phyloP scores from a whole-genome alignment of 257 asterid species.

The Paulownia fortunei region DNA sequence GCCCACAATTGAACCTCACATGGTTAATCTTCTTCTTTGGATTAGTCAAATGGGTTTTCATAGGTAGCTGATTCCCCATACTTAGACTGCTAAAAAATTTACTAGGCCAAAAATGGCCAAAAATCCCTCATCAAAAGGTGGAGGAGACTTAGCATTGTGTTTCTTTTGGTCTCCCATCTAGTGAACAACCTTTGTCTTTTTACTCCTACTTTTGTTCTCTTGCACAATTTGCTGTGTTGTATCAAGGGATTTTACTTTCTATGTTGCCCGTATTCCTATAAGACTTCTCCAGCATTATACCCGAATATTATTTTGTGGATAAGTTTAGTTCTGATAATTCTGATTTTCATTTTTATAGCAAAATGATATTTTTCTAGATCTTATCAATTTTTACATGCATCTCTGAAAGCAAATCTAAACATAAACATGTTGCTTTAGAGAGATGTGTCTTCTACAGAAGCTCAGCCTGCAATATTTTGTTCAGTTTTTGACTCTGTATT shows the following conservation, averaged over 20 bases:
- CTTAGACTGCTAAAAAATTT: not conserved
- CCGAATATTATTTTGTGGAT: not conserved
- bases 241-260: slow-evolving; percentile 24
- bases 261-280: not conserved
- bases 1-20: slow-evolving; percentile 27
- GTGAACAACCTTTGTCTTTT: slow-evolving; percentile 39
- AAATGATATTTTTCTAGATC: not conserved
- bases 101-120: slow-evolving; percentile 26
- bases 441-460: no score
- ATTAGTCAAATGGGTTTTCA: slow-evolving; percentile 39
- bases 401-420: no score
- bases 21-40: slow-evolving; percentile 32
- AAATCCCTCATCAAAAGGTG: slow-evolving; percentile 32
- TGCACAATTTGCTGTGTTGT: slow-evolving; percentile 23
- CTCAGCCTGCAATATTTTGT: no score
- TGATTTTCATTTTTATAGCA: not conserved
- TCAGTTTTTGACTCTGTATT: no score
- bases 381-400: not conserved
- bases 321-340: not conserved
- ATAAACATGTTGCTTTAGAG: no score
- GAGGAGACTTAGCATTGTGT: slow-evolving; percentile 32
- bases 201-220: slow-evolving; percentile 22
- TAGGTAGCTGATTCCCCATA: slow-evolving; percentile 21
- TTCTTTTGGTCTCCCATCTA: slow-evolving; percentile 44
- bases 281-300: not conserved